These are phyloP conservation scores for Kwoniella sp. DNA, from an alignment of 768 basidiomycete genomes.

Conservation along the genomic window DNA sequence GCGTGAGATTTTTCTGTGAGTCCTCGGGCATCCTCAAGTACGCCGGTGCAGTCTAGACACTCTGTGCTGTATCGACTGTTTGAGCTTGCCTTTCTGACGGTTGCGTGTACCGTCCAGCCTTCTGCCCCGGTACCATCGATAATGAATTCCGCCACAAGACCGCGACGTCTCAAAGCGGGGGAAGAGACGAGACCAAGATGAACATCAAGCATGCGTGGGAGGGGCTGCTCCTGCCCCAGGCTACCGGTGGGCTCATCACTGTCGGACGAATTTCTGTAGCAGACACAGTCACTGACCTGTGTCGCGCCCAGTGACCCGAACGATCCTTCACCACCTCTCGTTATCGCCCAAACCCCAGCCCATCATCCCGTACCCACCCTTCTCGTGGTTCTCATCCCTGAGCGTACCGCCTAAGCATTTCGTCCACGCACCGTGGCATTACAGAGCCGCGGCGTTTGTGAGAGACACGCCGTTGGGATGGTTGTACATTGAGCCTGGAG, in stretches of 20 bases:
- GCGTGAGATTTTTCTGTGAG: conserved; percentile 47
- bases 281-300: background rate
- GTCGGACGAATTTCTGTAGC: background rate
- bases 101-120: too few species aligned
- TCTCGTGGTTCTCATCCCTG: conserved; percentile 24
- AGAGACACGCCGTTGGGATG: conserved; percentile 34
- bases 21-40: background rate
- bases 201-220: conserved; percentile 31
- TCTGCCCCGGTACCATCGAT: conserved; percentile 47
- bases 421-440: conserved; percentile 32
- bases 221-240: conserved; percentile 24
- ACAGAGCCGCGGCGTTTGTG: conserved; percentile 22
- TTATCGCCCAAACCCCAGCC: conserved; percentile 29
- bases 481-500: conserved; percentile 32
- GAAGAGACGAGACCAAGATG: conserved; percentile 37
- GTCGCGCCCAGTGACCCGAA: conserved; percentile 20
- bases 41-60: too few species aligned
- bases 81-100: too few species aligned
- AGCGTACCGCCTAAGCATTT: conserved; percentile 23
- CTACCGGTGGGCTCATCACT: conserved; percentile 23
- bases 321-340: conserved; percentile 34
- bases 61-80: too few species aligned
- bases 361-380: conserved; percentile 36
- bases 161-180: conserved; percentile 26
- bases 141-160: conserved; percentile 47